Conservation (phyloP, 352 stramenopile species). For the Globisporangium heterothallicum region DNA sequence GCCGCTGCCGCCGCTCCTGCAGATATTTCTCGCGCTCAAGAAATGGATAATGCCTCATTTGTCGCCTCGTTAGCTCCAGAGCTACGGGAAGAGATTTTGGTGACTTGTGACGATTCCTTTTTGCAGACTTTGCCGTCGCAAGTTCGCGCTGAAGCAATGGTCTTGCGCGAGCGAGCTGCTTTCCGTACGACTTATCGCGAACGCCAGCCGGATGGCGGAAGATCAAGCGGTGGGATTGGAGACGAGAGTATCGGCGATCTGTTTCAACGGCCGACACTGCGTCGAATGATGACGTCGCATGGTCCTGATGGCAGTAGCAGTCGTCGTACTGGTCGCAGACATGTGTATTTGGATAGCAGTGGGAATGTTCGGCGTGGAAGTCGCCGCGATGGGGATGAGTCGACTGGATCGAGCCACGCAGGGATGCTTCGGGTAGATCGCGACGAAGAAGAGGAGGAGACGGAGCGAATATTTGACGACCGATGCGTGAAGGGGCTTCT, state of each 20-base stretch:
- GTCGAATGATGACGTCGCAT: conserved; percentile 78
- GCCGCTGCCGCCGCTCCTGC: conserved; percentile 63
- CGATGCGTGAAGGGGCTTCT: conserved; percentile 57
- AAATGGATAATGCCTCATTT: conserved; percentile 99
- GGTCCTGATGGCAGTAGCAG: conserved; percentile 37
- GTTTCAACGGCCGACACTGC: conserved; percentile 68
- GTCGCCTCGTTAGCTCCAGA: conserved; percentile 94
- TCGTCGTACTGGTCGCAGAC: conserved; percentile 34
- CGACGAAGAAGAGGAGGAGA: conserved; percentile 59
- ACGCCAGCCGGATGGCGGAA: conserved; percentile 29
- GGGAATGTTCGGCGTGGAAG: conserved; percentile 23
- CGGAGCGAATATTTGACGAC: conserved; percentile 67
- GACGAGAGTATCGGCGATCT: conserved; percentile 54
- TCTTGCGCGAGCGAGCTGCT: conserved; percentile 91
- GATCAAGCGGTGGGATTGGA: conserved; percentile 16
- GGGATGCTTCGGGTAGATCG: conserved; percentile 69
- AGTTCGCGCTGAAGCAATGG: conserved; percentile 93
- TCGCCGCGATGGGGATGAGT: conserved; percentile 32
- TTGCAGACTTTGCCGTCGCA: conserved; percentile 92
- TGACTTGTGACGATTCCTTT: conserved; percentile 95
- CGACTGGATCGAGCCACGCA: conserved; percentile 21
- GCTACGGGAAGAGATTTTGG: conserved; percentile 94
- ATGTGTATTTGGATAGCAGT: conserved; percentile 36
- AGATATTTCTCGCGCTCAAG: conserved; percentile 93
- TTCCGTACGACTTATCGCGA: conserved; percentile 70